A percentile compares a stretch with the other conserved stretches of the same genome.
Conservation (phyloP, 495 filamentous ascomycete species). For the Aspergillus campestris region DNA sequence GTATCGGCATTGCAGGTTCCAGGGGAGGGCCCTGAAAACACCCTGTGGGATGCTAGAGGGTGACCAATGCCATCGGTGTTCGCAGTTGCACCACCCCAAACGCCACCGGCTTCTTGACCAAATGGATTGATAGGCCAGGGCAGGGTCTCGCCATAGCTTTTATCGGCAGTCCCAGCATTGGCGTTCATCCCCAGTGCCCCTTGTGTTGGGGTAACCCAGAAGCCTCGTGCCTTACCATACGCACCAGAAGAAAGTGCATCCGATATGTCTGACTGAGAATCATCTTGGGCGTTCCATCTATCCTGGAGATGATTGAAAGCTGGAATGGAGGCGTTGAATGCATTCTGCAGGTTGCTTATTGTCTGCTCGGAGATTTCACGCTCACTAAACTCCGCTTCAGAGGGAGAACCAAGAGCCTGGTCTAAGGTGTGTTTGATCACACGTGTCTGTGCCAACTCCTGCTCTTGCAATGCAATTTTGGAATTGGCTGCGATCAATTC, state of each 20-base stretch:
- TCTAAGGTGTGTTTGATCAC: conserved; percentile 68
- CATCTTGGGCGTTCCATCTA: conserved; percentile 58
- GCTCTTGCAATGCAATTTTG: conserved; percentile 72
- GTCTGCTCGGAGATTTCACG: conserved; percentile 46
- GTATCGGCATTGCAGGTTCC: conserved; percentile 24
- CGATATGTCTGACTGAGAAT: conserved; percentile 53
- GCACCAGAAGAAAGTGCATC: conserved; percentile 52
- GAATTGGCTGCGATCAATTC: conserved; percentile 73
- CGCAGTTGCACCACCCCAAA: conserved; percentile 21
- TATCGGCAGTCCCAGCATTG: conserved; percentile 22
- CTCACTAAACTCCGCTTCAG: conserved; percentile 44
- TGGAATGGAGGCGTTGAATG: conserved; percentile 45
- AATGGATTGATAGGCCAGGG: conserved; percentile 15
- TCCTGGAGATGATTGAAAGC: conserved; percentile 46
- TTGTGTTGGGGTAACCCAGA: conserved; percentile 47
- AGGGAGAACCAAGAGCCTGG: conserved; percentile 57
- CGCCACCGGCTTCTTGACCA: conserved; percentile 22
- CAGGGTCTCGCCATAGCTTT: conserved; percentile 19
- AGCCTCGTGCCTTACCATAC: conserved; percentile 52
- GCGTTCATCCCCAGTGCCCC: conserved; percentile 16
- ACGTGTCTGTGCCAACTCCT: conserved; percentile 73
- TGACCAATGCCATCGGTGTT: conserved; percentile 14
- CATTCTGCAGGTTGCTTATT: conserved; percentile 43
- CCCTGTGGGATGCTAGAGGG: conserved; percentile 26
- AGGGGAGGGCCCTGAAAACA: conserved; percentile 32